Conservation (phyloP, 2,329 filamentous ascomycete species). For the Alternaria novae-zelandiae region DNA sequence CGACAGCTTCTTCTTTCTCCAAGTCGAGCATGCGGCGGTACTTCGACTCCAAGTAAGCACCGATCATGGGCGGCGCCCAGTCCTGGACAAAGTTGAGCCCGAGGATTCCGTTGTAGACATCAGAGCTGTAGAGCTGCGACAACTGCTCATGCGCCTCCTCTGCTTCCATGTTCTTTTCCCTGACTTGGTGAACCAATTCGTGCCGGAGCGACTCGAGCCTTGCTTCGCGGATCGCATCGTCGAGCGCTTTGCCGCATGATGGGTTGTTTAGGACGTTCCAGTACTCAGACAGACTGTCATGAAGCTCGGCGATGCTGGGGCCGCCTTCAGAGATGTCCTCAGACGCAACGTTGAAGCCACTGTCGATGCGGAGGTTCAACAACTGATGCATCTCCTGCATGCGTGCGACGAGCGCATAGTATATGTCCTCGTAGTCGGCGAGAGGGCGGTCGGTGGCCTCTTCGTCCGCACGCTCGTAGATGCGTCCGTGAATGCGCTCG, state of each 20-base stretch:
- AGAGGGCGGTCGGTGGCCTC: constrained; percentile 55
- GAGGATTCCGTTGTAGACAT: constrained; percentile 14
- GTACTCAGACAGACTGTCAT: constrained; percentile 21
- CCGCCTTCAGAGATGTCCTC: constrained; percentile 15
- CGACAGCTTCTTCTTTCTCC: constrained; percentile 25
- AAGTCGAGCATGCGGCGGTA: constrained; percentile 30
- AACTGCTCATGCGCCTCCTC: constrained; percentile 21
- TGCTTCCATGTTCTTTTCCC: constrained; percentile 13
- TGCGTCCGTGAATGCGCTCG: constrained; percentile 7
- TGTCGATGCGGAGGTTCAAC: constrained; percentile 30
- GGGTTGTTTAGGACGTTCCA: constrained; percentile 38
- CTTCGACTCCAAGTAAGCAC: constrained; percentile 33
- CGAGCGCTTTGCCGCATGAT: constrained; percentile 28
- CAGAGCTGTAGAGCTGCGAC: constrained; percentile 21
- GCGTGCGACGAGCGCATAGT: constrained; percentile 36
- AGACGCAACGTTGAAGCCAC: constrained; percentile 28
- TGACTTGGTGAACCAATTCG: constrained; percentile 21
- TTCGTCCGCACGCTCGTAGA: constrained; percentile 42
- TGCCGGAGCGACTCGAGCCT: constrained; percentile 24
- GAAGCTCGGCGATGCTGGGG: constrained; percentile 22
- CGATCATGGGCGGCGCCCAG: constrained; percentile 36
- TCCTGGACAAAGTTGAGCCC: constrained; percentile 31
- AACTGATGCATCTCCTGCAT: constrained; percentile 34
- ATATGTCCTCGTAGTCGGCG: constrained; percentile 44
- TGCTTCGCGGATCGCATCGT: constrained; percentile 31